phyloP scores from a whole-genome alignment of 371 early-diverging fungal species.

The Smittium culicis region DNA sequence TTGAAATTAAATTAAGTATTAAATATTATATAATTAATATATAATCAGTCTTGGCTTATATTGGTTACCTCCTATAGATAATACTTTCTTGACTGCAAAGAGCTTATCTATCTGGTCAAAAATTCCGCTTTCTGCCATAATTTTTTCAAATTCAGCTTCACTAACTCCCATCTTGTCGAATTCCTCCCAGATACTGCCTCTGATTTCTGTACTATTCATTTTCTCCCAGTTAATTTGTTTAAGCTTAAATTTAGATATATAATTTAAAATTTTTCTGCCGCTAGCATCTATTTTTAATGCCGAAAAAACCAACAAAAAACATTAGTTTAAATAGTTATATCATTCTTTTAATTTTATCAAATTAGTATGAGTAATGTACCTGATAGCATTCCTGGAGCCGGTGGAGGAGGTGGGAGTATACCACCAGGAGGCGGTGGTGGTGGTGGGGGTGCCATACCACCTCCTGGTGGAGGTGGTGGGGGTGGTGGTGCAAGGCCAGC shows the following conservation, averaged over 20 bases:
- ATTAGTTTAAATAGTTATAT: too few relatives aligned
- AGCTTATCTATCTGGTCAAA: conserved; percentile 54
- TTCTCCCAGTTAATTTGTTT: conserved; percentile 78
- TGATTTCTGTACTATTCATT: conserved; percentile 18
- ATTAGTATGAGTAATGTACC: not conserved
- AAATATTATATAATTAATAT: conserved; percentile 26
- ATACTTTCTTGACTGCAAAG: conserved; percentile 53
- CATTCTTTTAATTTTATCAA: too few relatives aligned
- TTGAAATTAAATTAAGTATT: conserved; percentile 20
- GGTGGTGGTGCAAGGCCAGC: conserved; percentile 33
- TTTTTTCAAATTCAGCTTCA: conserved; percentile 18
- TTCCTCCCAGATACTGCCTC: not conserved
- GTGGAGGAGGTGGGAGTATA: not conserved
- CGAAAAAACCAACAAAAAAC: too few relatives aligned
- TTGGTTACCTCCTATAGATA: conserved; percentile 24
- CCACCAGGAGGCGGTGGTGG: conserved; percentile 29
- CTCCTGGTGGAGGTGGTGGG: conserved; percentile 25
- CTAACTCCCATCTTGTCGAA: conserved; percentile 29
- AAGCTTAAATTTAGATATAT: conserved; percentile 55
- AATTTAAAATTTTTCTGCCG: conserved; percentile 37
- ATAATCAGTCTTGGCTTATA: not conserved
- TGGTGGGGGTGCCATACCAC: conserved; percentile 17
- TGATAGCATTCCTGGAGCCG: not conserved
- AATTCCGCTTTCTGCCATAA: conserved; percentile 40
- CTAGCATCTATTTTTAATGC: not conserved